Conservation (phyloP, 2,329 filamentous ascomycete genomes). For the Fusarium poae region DNA sequence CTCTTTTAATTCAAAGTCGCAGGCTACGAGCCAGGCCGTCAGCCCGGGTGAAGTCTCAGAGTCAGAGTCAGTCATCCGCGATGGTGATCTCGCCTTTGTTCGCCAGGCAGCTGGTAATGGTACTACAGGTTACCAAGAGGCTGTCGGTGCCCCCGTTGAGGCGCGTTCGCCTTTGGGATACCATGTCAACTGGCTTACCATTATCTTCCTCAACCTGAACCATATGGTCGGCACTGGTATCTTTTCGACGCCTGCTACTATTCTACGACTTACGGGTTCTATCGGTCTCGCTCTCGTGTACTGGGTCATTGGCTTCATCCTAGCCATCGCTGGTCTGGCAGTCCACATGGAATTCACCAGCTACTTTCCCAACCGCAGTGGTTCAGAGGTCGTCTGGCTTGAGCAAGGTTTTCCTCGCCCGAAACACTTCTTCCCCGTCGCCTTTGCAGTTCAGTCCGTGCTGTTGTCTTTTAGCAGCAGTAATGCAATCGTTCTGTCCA, state of each 20-base stretch:
- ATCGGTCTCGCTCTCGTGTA: constrained; percentile 73
- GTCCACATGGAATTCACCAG: constrained; percentile 74
- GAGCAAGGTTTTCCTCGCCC: constrained; percentile 76
- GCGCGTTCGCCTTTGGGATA: constrained; percentile 70
- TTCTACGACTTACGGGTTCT: constrained; percentile 71
- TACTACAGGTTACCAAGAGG: constrained; percentile 68
- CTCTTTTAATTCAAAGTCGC: neutral
- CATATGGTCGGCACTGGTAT: constrained; percentile 74
- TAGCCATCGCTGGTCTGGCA: constrained; percentile 66
- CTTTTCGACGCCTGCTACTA: constrained; percentile 69
- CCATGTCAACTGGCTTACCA: constrained; percentile 66
- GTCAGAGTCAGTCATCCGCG: constrained; percentile 26
- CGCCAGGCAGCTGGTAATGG: constrained; percentile 61
- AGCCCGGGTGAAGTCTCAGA: neutral
- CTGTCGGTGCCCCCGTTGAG: constrained; percentile 72
- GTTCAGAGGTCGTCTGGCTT: constrained; percentile 75
- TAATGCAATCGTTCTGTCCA: constrained; percentile 72
- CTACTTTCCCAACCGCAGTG: constrained; percentile 76
- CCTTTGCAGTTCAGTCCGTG: constrained; percentile 74
- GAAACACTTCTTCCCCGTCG: constrained; percentile 72
- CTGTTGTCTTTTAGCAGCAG: constrained; percentile 74
- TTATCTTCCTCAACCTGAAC: constrained; percentile 71
- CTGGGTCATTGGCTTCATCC: constrained; percentile 73
- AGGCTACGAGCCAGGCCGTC: neutral
- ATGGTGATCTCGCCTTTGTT: constrained; percentile 40